Evolutionary conservation across 1,284 basidiomycete genomes (phyloP).

Genomic region (Xerocomus amazonicus): DNA sequence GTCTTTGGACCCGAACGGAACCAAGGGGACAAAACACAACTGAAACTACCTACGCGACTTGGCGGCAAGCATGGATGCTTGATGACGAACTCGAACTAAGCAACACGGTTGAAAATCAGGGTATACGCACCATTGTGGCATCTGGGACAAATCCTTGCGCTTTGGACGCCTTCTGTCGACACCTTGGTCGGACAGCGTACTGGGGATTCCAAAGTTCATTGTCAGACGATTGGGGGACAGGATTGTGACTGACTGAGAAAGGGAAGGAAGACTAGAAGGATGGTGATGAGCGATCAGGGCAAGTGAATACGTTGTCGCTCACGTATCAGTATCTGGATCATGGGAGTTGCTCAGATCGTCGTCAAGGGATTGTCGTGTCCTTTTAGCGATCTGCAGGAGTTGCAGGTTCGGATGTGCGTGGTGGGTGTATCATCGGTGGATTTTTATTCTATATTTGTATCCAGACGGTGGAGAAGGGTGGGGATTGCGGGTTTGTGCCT

Average conservation of each 20-base stretch:
- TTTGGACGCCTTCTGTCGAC: slow-evolving; percentile 41
- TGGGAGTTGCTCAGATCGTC: no score
- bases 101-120: background rate
- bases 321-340: no score
- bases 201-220: slow-evolving; percentile 17
- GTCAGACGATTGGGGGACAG: slow-evolving; percentile 15
- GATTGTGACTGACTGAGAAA: slow-evolving; percentile 39
- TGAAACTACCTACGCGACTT: slow-evolving; percentile 53
- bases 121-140: slow-evolving; percentile 45
- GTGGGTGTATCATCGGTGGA: no score
- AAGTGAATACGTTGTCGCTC: no score
- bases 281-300: no score
- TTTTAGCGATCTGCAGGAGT: no score
- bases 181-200: slow-evolving; percentile 50
- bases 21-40: slow-evolving; percentile 47
- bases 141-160: slow-evolving; percentile 44
- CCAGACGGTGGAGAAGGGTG: no score
- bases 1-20: slow-evolving; percentile 43
- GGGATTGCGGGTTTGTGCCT: no score
- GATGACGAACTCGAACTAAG: background rate
- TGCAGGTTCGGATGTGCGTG: no score
- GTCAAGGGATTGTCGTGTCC: no score
- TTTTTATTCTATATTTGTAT: no score
- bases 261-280: slow-evolving; percentile 44
- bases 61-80: slow-evolving; percentile 44